Evolutionary conservation across 2,329 filamentous ascomycete genomes (phyloP).

Genomic region (Verruconis gallopava): DNA sequence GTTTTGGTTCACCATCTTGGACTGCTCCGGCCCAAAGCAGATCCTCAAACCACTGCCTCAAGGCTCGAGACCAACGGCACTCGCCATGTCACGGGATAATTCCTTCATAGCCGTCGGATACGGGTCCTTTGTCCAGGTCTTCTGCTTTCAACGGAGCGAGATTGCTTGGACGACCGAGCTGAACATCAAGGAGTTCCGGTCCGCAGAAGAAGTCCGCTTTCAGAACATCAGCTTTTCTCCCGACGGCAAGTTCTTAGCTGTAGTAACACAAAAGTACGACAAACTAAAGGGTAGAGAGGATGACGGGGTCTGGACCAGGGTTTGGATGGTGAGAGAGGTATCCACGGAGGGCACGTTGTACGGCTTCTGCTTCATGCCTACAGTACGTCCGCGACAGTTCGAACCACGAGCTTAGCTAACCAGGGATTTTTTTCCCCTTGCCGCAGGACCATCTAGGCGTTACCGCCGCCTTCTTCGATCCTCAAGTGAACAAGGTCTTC

Average conservation of each 20-base stretch:
- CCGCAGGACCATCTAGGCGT: conserved; percentile 3
- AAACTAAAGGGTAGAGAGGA: background rate
- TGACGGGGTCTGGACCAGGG: background rate
- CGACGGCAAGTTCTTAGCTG: background rate
- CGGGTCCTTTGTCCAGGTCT: background rate
- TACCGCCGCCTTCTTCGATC: background rate
- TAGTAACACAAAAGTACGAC: background rate
- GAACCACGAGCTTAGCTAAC: no score
- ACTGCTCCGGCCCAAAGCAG: background rate
- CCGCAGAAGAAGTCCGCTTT: background rate
- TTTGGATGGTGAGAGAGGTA: background rate
- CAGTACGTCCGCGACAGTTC: background rate
- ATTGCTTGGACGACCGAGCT: background rate
- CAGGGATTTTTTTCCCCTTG: background rate
- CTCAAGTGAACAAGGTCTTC: background rate
- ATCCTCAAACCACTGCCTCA: background rate
- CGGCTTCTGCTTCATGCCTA: background rate
- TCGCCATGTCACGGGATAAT: conserved; percentile 2
- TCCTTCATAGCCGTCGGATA: background rate
- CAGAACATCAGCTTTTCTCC: conserved; percentile 1
- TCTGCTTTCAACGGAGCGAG: background rate
- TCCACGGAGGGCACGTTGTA: background rate
- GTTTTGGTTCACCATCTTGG: background rate
- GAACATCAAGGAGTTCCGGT: background rate
- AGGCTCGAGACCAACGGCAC: background rate